Conservation (phyloP, 148 eudicot genomes). For the Polygonum aviculare region DNA sequence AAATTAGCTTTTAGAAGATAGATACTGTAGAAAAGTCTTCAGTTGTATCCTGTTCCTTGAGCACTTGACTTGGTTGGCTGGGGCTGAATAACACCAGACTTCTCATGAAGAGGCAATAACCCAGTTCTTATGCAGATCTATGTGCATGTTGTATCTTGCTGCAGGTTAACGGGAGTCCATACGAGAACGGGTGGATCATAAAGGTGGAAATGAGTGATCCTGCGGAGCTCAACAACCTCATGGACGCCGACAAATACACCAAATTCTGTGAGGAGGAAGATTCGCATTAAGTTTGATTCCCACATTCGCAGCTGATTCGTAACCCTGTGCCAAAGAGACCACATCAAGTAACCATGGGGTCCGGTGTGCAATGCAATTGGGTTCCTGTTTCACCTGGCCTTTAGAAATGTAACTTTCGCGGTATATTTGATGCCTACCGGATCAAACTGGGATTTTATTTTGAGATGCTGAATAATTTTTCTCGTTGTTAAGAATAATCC, state of each 20-base stretch:
- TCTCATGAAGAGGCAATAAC: background rate
- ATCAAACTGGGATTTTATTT: background rate
- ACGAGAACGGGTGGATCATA: conserved; percentile 81
- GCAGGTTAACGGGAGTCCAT: conserved; percentile 66
- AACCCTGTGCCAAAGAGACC: background rate
- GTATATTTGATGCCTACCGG: background rate
- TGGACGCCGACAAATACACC: conserved; percentile 75
- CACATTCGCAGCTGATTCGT: background rate
- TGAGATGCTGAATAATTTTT: background rate
- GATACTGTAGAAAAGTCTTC: too few relatives aligned
- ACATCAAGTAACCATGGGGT: background rate
- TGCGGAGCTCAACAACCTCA: conserved; percentile 41
- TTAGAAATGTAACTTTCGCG: background rate
- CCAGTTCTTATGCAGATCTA: background rate
- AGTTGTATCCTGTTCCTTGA: background rate
- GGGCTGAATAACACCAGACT: background rate
- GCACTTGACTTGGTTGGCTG: background rate
- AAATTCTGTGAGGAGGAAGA: conserved; percentile 94
- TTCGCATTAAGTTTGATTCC: conserved; percentile 34
- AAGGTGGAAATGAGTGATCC: conserved; percentile 62
- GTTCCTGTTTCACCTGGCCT: background rate
- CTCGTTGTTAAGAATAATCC: background rate
- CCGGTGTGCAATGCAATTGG: background rate
- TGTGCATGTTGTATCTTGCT: background rate
- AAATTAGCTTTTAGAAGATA: background rate